These are phyloP conservation scores for Leccinum subgranulosum DNA, from an alignment of 768 basidiomycete species.

Conservation along the genomic window DNA sequence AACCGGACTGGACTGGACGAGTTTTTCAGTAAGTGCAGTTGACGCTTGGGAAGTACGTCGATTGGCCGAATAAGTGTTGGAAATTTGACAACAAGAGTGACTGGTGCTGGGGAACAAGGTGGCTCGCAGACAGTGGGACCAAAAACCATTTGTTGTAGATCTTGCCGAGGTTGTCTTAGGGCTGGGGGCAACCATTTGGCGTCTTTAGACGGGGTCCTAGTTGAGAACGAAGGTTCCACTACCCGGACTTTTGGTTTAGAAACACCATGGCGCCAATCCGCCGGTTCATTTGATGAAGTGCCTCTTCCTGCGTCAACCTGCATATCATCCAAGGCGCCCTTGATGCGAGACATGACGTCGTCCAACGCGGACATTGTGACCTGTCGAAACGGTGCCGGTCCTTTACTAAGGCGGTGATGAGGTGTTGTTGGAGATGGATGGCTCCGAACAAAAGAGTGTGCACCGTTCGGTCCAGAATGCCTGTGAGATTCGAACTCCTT, in stretches of 20 bases:
- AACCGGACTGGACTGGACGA: slow-evolving; percentile 42
- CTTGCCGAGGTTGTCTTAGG: slow-evolving; percentile 35
- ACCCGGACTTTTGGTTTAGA: slow-evolving; percentile 22
- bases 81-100: slow-evolving; percentile 42
- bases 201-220: slow-evolving; percentile 33
- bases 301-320: slow-evolving; percentile 42
- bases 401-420: slow-evolving; percentile 24
- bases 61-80: slow-evolving; percentile 42
- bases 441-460: slow-evolving; percentile 12
- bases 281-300: slow-evolving; percentile 12
- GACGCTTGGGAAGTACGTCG: slow-evolving; percentile 47
- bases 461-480: slow-evolving; percentile 18
- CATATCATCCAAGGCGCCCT: slow-evolving; percentile 72
- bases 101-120: slow-evolving; percentile 44
- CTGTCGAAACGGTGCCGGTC: slow-evolving; percentile 38
- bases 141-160: slow-evolving; percentile 44
- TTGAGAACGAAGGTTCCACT: slow-evolving; percentile 11
- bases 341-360: slow-evolving; percentile 84
- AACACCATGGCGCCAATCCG: slow-evolving; percentile 21
- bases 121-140: slow-evolving; percentile 46
- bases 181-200: slow-evolving; percentile 58
- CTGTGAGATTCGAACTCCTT: slow-evolving; percentile 21
- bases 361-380: slow-evolving; percentile 71
- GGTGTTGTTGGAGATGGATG: slow-evolving; percentile 14
- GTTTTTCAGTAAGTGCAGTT: slow-evolving; percentile 43